These are phyloP conservation scores for Clathrospora elynae DNA, from an alignment of 2,329 filamentous ascomycete species.

Conservation along the genomic window DNA sequence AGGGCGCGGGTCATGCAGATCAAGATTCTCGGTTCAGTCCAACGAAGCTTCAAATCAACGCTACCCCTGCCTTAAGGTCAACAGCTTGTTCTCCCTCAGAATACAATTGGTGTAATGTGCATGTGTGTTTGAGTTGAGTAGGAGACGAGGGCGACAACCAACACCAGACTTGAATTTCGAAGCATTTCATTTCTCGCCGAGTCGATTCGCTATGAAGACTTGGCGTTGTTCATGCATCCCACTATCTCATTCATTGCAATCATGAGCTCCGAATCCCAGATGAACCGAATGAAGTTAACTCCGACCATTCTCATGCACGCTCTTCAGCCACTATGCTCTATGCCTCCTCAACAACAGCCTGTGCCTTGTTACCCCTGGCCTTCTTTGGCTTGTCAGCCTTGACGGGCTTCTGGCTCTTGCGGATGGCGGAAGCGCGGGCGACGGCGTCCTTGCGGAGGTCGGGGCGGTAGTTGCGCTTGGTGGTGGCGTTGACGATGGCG, in stretches of 20 bases:
- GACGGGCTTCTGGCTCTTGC: constrained; percentile 75
- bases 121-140: too few relatives aligned
- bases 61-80: too few relatives aligned
- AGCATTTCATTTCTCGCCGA: constrained; percentile 25
- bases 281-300: constrained; percentile 31
- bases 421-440: constrained; percentile 84
- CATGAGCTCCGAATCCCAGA: constrained; percentile 14
- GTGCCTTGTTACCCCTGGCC: constrained; percentile 78
- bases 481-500: constrained; percentile 78
- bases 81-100: too few relatives aligned
- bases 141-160: too few relatives aligned
- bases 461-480: constrained; percentile 79
- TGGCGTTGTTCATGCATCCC: constrained; percentile 21
- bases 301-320: constrained; percentile 18
- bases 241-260: constrained; percentile 12
- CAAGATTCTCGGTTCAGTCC: too few relatives aligned
- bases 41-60: too few relatives aligned
- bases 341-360: constrained; percentile 61
- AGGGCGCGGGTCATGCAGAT: too few relatives aligned
- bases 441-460: constrained; percentile 68
- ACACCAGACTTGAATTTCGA: constrained; percentile 21
- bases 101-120: too few relatives aligned
- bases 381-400: constrained; percentile 77
- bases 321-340: constrained; percentile 26
- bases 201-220: constrained; percentile 18